Evolutionary conservation across 2,329 filamentous ascomycete genomes (phyloP).

Genomic region (Aspergillus brunneoviolaceus): DNA sequence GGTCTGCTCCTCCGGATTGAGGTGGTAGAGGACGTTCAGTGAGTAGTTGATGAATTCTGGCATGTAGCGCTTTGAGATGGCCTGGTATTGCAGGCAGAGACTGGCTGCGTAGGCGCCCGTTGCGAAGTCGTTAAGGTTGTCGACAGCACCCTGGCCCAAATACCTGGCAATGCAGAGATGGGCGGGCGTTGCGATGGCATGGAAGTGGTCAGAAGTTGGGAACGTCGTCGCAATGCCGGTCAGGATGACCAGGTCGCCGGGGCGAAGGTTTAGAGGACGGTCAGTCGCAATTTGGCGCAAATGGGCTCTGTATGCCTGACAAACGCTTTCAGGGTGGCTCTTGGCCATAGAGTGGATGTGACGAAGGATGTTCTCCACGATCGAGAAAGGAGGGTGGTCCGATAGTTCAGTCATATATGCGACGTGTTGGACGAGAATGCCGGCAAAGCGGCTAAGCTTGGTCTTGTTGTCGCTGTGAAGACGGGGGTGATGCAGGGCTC

Average conservation of each 20-base stretch:
- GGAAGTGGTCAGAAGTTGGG: conserved; percentile 95
- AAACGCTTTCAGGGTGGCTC: conserved; percentile 75
- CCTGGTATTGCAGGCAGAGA: conserved; percentile 78
- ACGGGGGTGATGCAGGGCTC: conserved; percentile 88
- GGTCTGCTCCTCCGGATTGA: conserved; percentile 58
- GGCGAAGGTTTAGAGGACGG: conserved; percentile 51
- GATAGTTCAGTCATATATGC: conserved; percentile 55
- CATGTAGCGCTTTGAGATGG: conserved; percentile 78
- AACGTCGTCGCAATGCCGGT: conserved; percentile 83
- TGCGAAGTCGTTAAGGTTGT: conserved; percentile 64
- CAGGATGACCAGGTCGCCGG: conserved; percentile 79
- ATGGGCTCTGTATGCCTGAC: conserved; percentile 72
- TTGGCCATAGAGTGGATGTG: conserved; percentile 93
- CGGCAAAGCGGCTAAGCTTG: conserved; percentile 62
- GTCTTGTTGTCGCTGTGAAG: conserved; percentile 81
- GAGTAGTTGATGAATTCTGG: conserved; percentile 84
- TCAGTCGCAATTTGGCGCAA: conserved; percentile 58
- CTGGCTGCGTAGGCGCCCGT: conserved; percentile 77
- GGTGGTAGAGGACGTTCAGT: conserved; percentile 68
- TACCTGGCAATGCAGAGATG: conserved; percentile 81
- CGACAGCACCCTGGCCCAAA: conserved; percentile 73
- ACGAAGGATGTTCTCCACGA: conserved; percentile 77
- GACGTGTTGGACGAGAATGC: conserved; percentile 56
- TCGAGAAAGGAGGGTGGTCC: conserved; percentile 59
- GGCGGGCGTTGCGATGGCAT: conserved; percentile 88